Base-by-base conservation (phyloP, 345 rosid genomes). In the Combretum micranthum region DNA sequence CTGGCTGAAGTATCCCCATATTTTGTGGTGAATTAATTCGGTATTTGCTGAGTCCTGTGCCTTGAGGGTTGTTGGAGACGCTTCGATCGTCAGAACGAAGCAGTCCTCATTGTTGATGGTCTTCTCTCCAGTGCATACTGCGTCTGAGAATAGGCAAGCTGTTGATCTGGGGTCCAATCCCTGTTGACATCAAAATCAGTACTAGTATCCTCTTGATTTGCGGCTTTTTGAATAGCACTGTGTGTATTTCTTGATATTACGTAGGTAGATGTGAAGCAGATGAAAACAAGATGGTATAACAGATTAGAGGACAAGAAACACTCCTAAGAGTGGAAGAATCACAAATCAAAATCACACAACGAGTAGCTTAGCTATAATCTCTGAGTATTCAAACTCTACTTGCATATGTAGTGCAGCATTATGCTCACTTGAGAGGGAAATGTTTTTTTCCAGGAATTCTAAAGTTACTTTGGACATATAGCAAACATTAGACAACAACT, bases 1-100 rank as follows among this genome's bases (percentile, higher is more conserved):
- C 59, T 88, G 96, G 85, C 98, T 84, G 78, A 92, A 88, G 70
- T 77, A 83, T 7, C 98, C 98, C 96, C 98, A 80, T n/a, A 88
- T 62, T 0, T 76, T 86, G 54, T 92, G 98, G 73, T 88, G 93
- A 37, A 82, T 46, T 26, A 92, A 77, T 59, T 88, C 93, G 3
- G 93, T 80, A 64, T 84, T 77, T 1, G 81, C 58, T 8, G 89
- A 80, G 67, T 86, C 77, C 52, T 92, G 98, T 0, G 81, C 77
- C 59, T 74, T 79, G 20, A 88, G 86, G 42, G 72, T 52, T 14
- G 51, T 60, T 12, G 74, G 18, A 11, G 79, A 62, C 0, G 98
- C 80, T 42, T 92, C 98, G 0, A 92, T 45, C 71, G 83, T 92
- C 32, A 92, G 79, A 3, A 78, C 80, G 63, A 92, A 92, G 46